These are phyloP conservation scores for Astrothelium macrocarpum DNA, from an alignment of 495 filamentous ascomycete genomes.

Conservation along the genomic window DNA sequence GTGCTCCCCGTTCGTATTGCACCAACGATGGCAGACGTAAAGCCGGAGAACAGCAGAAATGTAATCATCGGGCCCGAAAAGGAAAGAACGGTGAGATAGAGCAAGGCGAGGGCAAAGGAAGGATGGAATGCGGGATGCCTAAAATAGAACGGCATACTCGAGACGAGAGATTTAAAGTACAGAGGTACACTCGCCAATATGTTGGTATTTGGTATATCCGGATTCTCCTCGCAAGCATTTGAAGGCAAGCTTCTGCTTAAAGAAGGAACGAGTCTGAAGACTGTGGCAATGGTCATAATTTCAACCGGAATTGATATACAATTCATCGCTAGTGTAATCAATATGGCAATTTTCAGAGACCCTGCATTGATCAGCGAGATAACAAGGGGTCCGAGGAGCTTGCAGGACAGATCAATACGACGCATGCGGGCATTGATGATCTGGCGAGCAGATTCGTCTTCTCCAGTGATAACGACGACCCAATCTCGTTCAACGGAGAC, in stretches of 20 bases:
- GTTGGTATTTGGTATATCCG: neutral
- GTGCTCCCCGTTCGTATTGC: slow-evolving; percentile 32
- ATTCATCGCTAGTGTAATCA: slow-evolving; percentile 32
- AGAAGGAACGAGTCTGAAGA: slow-evolving; percentile 28
- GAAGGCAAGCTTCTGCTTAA: neutral
- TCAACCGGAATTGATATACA: slow-evolving; percentile 40
- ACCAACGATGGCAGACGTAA: slow-evolving; percentile 32
- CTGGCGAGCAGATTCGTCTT: slow-evolving; percentile 30
- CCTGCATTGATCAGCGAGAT: slow-evolving; percentile 26
- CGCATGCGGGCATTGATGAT: slow-evolving; percentile 55
- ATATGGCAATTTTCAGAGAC: slow-evolving; percentile 33
- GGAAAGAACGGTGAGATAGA: slow-evolving; percentile 39
- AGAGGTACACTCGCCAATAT: neutral
- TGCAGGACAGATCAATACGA: slow-evolving; percentile 63
- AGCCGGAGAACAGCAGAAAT: slow-evolving; percentile 33
- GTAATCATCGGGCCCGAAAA: slow-evolving; percentile 37
- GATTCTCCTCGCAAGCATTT: neutral
- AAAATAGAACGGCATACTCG: slow-evolving; percentile 19
- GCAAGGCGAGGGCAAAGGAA: slow-evolving; percentile 32
- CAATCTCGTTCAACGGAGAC: slow-evolving; percentile 60
- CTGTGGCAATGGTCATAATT: slow-evolving; percentile 49
- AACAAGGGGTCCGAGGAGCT: slow-evolving; percentile 48
- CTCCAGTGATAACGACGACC: slow-evolving; percentile 41
- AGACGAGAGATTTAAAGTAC: neutral
- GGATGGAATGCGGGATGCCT: slow-evolving; percentile 29